These are phyloP conservation scores for California macrophylla DNA, from an alignment of 441 rosid species.

Conservation along the genomic window DNA sequence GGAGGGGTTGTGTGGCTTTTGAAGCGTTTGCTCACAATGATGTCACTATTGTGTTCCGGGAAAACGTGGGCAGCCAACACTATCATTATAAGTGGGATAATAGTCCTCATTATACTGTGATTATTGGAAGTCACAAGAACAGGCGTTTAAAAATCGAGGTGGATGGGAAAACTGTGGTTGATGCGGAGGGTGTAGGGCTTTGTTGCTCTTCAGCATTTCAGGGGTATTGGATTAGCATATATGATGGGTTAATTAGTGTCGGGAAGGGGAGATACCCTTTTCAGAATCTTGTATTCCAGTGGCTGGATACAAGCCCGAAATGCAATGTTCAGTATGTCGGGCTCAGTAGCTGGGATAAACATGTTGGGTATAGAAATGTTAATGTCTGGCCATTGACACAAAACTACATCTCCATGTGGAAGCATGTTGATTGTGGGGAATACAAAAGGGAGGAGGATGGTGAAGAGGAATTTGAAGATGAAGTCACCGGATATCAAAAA, in stretches of 20 bases:
- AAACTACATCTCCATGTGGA: conserved; percentile 72
- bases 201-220: conserved; percentile 76
- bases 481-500: conserved; percentile 34
- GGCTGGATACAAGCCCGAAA: conserved; percentile 85
- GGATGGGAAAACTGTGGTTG: conserved; percentile 76
- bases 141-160: conserved; percentile 85
- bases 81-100: conserved; percentile 91
- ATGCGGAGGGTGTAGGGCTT: conserved; percentile 62
- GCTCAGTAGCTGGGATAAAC: conserved; percentile 92
- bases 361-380: conserved; percentile 93
- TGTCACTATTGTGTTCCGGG: conserved; percentile 91
- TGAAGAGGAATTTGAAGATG: conserved; percentile 44
- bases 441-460: conserved; percentile 37
- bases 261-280: conserved; percentile 95
- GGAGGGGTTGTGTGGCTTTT: conserved; percentile 93
- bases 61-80: conserved; percentile 85
- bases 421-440: conserved; percentile 63
- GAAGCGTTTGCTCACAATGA: conserved; percentile 95
- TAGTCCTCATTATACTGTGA: conserved; percentile 87
- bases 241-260: conserved; percentile 79
- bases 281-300: conserved; percentile 81
- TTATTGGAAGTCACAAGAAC: conserved; percentile 88
- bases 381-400: conserved; percentile 75
- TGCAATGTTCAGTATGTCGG: conserved; percentile 82
- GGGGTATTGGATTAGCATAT: conserved; percentile 92